Evolutionary conservation across 169 alveolate genomes (phyloP).

Genomic region (Eimeria necatrix): DNA sequence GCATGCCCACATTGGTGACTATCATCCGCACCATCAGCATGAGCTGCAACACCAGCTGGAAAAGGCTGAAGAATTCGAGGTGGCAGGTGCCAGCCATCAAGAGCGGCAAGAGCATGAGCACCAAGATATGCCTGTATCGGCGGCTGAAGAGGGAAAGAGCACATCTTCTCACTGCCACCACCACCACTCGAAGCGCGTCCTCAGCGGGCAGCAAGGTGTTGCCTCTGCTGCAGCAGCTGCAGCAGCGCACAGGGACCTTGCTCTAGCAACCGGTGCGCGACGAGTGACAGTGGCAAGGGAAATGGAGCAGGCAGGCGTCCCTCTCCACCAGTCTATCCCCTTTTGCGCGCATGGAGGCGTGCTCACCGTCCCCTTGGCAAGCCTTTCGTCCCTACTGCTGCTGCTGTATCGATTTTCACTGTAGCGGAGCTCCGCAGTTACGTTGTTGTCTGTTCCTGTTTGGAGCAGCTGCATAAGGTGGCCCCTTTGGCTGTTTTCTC

Average conservation of each 20-base stretch:
- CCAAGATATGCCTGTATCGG: neutral
- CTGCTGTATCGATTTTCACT: neutral
- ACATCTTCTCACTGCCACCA: neutral
- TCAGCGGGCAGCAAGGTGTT: constrained; percentile 1
- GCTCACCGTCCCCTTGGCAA: constrained; percentile 73
- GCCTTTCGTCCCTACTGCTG: constrained; percentile 5
- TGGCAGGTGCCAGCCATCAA: neutral
- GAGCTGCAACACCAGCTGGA: neutral
- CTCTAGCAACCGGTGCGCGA: constrained; percentile 47
- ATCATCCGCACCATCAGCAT: neutral
- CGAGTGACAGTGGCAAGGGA: constrained; percentile 48
- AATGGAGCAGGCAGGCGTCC: constrained; percentile 10
- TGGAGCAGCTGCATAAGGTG: neutral
- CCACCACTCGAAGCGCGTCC: constrained; percentile 52
- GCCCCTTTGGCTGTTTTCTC: neutral
- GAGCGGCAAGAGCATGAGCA: constrained; percentile 62
- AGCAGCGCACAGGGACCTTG: constrained; percentile 66
- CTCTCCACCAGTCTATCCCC: constrained; percentile 12
- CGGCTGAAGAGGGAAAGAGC: neutral
- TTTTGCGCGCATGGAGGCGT: constrained; percentile 78
- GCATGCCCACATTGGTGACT: neutral
- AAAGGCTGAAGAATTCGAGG: neutral
- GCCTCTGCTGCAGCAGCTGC: constrained; percentile 54
- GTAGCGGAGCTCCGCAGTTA: neutral
- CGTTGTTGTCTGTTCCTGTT: neutral